Percentiles rank a stretch among this genome's conserved stretches.
These are phyloP conservation scores for Pseudonitzschia multiseries DNA, from an alignment of 108 stramenopile genomes.

Conservation along the genomic window DNA sequence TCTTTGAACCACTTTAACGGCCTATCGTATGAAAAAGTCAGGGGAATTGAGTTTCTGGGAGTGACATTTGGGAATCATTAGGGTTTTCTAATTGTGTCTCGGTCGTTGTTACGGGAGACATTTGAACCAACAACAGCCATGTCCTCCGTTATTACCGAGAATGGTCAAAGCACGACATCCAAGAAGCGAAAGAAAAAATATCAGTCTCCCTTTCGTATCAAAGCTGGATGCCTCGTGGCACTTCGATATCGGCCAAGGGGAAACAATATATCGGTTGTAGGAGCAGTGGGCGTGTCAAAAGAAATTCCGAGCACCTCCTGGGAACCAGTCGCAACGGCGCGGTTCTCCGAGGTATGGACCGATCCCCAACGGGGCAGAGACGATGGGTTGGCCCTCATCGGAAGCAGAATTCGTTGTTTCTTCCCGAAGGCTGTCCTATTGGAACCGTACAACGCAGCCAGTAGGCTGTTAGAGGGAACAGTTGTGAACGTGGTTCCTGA, in stretches of 20 bases:
- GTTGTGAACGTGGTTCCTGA: constrained; percentile 52
- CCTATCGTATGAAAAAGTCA: not conserved
- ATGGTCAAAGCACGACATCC: constrained; percentile 1
- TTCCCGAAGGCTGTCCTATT: constrained; percentile 40
- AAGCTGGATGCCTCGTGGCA: constrained; percentile 66
- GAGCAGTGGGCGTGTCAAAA: not conserved
- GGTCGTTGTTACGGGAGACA: not conserved
- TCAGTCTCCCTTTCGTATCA: constrained; percentile 69
- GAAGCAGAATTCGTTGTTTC: constrained; percentile 61
- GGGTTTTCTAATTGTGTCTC: not conserved
- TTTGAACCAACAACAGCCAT: not conserved
- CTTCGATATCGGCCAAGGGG: constrained; percentile 44
- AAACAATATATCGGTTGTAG: constrained; percentile 34
- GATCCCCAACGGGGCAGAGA: constrained; percentile 60
- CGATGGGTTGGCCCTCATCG: constrained; percentile 63
- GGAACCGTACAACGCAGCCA: constrained; percentile 21
- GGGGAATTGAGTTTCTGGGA: not conserved
- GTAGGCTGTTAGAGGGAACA: constrained; percentile 57
- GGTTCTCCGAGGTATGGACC: constrained; percentile 52
- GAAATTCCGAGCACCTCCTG: not conserved
- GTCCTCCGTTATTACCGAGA: not conserved
- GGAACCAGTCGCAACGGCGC: constrained; percentile 7
- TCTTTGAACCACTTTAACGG: not conserved
- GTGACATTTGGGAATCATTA: not conserved
- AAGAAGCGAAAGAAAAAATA: constrained; percentile 14